phyloP scores from a whole-genome alignment of 2,329 filamentous ascomycete genomes.

The Beauveria asiatica region DNA sequence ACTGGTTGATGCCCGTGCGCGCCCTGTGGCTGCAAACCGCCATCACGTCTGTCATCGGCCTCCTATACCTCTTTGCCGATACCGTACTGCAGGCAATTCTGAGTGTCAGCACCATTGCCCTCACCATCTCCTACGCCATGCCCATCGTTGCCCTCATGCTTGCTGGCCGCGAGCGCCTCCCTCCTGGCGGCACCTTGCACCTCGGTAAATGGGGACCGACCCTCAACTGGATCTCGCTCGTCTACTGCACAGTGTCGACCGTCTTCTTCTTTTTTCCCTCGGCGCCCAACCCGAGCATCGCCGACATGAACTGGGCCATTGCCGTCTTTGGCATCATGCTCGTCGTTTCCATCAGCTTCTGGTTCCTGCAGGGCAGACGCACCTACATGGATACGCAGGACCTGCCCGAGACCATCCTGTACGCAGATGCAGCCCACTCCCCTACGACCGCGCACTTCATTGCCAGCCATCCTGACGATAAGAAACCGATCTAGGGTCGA shows the following conservation, averaged over 20 bases:
- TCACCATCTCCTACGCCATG: slow-evolving; percentile 41
- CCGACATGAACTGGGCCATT: slow-evolving; percentile 51
- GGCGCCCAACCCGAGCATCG: slow-evolving; percentile 32
- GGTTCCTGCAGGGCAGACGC: slow-evolving; percentile 37
- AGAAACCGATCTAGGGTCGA: slow-evolving; percentile 8
- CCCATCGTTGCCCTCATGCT: slow-evolving; percentile 40
- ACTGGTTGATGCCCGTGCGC: slow-evolving; percentile 44
- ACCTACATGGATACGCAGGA: slow-evolving; percentile 19
- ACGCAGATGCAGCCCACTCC: slow-evolving; percentile 4
- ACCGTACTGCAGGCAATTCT: slow-evolving; percentile 46
- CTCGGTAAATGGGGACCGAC: slow-evolving; percentile 36
- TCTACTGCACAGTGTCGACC: slow-evolving; percentile 43
- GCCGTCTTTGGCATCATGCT: slow-evolving; percentile 49
- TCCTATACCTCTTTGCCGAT: slow-evolving; percentile 46
- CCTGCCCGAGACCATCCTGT: slow-evolving; percentile 14
- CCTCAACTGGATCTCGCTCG: slow-evolving; percentile 40
- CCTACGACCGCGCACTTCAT: neutral
- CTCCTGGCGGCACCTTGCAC: slow-evolving; percentile 33
- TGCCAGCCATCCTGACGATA: slow-evolving; percentile 4
- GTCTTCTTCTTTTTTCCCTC: slow-evolving; percentile 48
- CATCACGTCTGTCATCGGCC: slow-evolving; percentile 35
- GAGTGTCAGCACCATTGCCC: slow-evolving; percentile 47
- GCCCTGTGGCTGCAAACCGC: slow-evolving; percentile 43
- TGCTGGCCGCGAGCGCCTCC: slow-evolving; percentile 44
- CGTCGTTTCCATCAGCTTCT: slow-evolving; percentile 39